Evolutionary conservation across 2,329 filamentous ascomycete species (phyloP).

Genomic region (Trichothecium sympodiale): DNA sequence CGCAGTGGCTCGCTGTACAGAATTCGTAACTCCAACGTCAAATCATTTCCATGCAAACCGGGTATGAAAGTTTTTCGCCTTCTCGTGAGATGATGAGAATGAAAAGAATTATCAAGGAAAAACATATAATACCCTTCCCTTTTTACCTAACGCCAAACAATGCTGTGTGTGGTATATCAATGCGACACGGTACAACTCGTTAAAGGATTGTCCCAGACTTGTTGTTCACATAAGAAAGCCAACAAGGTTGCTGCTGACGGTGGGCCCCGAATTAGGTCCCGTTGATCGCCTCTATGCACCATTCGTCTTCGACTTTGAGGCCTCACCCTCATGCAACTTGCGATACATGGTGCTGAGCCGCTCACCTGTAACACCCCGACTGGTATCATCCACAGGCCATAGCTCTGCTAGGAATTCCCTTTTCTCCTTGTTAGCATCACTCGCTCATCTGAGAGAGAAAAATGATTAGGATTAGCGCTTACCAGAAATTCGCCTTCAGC

Average conservation of each 20-base stretch:
- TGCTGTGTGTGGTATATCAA: constrained; percentile 9
- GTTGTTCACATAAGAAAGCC: not conserved
- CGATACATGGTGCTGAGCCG: constrained; percentile 33
- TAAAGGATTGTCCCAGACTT: not conserved
- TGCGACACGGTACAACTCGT: constrained; percentile 5
- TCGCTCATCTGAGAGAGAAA: not conserved
- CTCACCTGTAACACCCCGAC: constrained; percentile 29
- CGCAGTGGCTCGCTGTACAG: no score
- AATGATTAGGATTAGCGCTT: constrained; percentile 12
- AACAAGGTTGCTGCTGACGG: no score
- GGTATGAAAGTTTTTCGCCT: constrained; percentile 5
- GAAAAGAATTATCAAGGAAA: not conserved
- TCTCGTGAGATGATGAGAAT: constrained; percentile 13
- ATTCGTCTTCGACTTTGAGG: constrained; percentile 15
- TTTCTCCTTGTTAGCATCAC: constrained; percentile 1
- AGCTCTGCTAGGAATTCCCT: constrained; percentile 34
- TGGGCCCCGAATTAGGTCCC: no score
- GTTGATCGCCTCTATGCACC: constrained; percentile 15
- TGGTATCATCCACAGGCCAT: constrained; percentile 35
- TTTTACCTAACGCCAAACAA: constrained; percentile 12
- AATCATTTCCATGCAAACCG: no score
- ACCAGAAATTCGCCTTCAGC: constrained; percentile 41
- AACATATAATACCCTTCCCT: constrained; percentile 5
- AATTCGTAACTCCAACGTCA: no score
- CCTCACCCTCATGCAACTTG: constrained; percentile 15